A percentile compares a stretch with the other conserved stretches of the same genome.
These are phyloP conservation scores for Ustilago xerochloae DNA, from an alignment of 1,284 basidiomycete genomes.

Conservation along the genomic window DNA sequence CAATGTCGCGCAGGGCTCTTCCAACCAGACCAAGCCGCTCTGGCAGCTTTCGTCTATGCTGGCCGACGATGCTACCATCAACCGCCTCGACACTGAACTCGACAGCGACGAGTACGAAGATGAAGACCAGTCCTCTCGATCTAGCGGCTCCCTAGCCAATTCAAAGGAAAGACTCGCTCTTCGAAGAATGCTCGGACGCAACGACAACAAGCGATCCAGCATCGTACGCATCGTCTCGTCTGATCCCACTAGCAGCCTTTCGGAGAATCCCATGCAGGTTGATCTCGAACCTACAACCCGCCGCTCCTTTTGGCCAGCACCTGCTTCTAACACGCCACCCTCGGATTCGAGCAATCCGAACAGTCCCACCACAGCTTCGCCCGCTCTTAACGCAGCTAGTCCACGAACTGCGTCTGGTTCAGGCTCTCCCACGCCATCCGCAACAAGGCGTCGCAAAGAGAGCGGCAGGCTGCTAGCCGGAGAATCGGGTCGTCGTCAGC, in stretches of 20 bases:
- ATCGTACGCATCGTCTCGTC: slow-evolving; percentile 55
- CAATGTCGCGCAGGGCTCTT: background rate
- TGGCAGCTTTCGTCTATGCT: slow-evolving; percentile 29
- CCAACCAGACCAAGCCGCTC: slow-evolving; percentile 14
- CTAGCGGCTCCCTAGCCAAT: slow-evolving; percentile 24
- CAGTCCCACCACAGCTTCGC: background rate
- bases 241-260: slow-evolving; percentile 59
- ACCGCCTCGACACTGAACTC: slow-evolving; percentile 22
- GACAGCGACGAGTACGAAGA: slow-evolving; percentile 49
- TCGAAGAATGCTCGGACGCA: slow-evolving; percentile 20
- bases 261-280: slow-evolving; percentile 53
- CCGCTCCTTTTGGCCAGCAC: slow-evolving; percentile 35
- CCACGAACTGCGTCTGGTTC: background rate
- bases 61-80: slow-evolving; percentile 11
- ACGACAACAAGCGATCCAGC: slow-evolving; percentile 24
- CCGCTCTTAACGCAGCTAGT: background rate
- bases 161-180: slow-evolving; percentile 31
- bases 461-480: slow-evolving; percentile 9
- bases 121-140: slow-evolving; percentile 28
- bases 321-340: slow-evolving; percentile 4
- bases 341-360: slow-evolving; percentile 12
- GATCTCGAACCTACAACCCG: slow-evolving; percentile 38
- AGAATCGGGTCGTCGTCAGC: slow-evolving; percentile 12
- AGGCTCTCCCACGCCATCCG: slow-evolving; percentile 8
- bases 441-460: slow-evolving; percentile 13